Base-by-base conservation (phyloP, 2,329 filamentous ascomycete genomes). In the Blastomyces emzantsi region DNA sequence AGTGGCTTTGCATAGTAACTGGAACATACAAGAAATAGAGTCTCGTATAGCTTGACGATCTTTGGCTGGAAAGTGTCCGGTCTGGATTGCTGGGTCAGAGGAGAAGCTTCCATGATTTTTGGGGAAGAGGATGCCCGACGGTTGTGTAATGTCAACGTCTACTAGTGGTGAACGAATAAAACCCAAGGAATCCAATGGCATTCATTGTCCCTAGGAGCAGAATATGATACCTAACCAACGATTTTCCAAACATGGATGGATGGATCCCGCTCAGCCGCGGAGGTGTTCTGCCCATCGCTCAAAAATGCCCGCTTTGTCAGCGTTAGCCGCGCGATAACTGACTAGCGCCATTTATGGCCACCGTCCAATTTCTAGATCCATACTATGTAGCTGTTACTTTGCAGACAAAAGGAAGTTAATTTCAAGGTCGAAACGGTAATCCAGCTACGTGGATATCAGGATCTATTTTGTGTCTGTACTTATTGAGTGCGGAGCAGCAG, bases 31-130 rank as follows among this genome's bases (percentile, higher is more conserved):
- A 78, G 79, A 81, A 97, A 93, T 25, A 97, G 81, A 68, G 85
- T 83, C 71, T 92, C 86, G 77, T 99, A 99, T 61, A 97, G 85
- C 75, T 89, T 84, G 65, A 96, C 89, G 69, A 99, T 90, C 80
- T 99, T 99, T 62, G 90, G 93, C 77, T 95, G 89, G 75, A 99
- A 97, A 51, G 88, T 85, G 76, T 95, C 89, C 62, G 93, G 94
- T 71, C 91, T 86, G 77, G 86, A 86, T 82, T 97, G 92, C 78
- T 95, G 92, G 64, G 92, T 96, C 74, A 99, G 85, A 67, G 94
- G 94, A 74, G 93, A 97, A 70, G 87, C 84, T 80, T 96, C 90
- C 90, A 95, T 95, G 63, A 55, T 64, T 28, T 28, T n/a, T 43
- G 17, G 57, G 57, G 25, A 25, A 43, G 58, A 49, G 3, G 2